Conservation (phyloP, 2,329 filamentous ascomycete species). For the Chaetothyriales sp. region DNA sequence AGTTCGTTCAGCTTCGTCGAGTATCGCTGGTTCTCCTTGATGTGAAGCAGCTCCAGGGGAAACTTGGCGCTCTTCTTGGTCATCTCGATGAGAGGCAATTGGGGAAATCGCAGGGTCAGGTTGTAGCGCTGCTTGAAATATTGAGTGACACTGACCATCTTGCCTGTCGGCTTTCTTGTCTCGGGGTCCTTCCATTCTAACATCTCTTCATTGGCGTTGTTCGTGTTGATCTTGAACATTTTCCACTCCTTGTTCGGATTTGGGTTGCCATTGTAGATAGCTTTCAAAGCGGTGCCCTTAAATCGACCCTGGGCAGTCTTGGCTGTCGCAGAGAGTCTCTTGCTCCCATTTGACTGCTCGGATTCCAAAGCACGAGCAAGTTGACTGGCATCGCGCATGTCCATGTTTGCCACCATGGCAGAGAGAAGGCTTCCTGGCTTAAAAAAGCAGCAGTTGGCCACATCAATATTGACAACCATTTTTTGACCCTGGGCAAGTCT, state of each 20-base stretch:
- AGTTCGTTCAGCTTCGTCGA: constrained; percentile 42
- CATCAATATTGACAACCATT: constrained; percentile 74
- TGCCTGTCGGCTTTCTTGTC: constrained; percentile 26
- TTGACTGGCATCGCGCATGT: constrained; percentile 21
- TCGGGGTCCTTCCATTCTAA: constrained; percentile 27
- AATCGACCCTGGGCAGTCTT: constrained; percentile 20
- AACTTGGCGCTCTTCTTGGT: constrained; percentile 39
- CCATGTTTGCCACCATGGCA: constrained; percentile 22
- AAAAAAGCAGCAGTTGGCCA: constrained; percentile 88
- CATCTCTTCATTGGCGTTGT: constrained; percentile 29
- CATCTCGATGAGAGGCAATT: constrained; percentile 44
- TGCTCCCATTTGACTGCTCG: constrained; percentile 8
- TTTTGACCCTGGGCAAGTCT: constrained; percentile 51
- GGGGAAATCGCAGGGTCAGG: constrained; percentile 28
- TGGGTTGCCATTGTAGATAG: constrained; percentile 23
- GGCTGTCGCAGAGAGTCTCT: constrained; percentile 15
- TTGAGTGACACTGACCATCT: constrained; percentile 42
- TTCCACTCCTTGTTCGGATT: constrained; percentile 29
- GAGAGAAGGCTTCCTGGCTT: constrained; percentile 27
- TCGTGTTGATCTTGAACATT: constrained; percentile 35
- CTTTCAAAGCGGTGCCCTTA: constrained; percentile 24
- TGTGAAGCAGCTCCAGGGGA: constrained; percentile 41
- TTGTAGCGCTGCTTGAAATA: constrained; percentile 42
- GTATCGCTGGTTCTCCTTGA: constrained; percentile 42
- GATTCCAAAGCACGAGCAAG: constrained; percentile 14